Conservation (phyloP, 805 yeast genomes). For the Torulaspora microellipsoides region DNA sequence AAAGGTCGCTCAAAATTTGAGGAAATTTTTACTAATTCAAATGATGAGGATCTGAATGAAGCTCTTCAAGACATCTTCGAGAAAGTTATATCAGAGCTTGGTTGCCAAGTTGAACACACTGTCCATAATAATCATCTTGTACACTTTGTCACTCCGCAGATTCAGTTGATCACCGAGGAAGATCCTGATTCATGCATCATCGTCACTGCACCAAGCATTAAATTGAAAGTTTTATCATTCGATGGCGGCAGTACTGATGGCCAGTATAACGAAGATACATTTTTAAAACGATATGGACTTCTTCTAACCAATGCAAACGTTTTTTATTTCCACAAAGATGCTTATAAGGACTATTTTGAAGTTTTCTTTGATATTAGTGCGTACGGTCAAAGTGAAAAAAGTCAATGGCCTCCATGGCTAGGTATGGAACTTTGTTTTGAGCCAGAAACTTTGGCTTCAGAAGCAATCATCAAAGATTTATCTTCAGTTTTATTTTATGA, state of each 20-base stretch:
- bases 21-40: conserved; percentile 3
- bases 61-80: conserved; percentile 39
- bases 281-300: conserved; percentile 68
- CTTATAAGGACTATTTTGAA: conserved; percentile 39
- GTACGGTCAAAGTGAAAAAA: conserved; percentile 52
- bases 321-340: conserved; percentile 56
- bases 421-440: conserved; percentile 67
- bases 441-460: conserved; percentile 42
- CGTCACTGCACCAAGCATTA: conserved; percentile 69
- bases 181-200: conserved; percentile 56
- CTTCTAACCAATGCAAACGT: conserved; percentile 66
- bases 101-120: conserved; percentile 35
- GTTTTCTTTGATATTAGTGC: conserved; percentile 43
- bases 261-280: conserved; percentile 41
- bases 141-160: conserved; percentile 73
- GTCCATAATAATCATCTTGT: conserved; percentile 56
- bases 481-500: conserved; percentile 60
- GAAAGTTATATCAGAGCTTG: conserved; percentile 43
- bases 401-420: conserved; percentile 87
- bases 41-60: conserved; percentile 10
- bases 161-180: conserved; percentile 57
- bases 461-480: conserved; percentile 58
- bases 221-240: conserved; percentile 63
- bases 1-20: conserved; percentile 3
- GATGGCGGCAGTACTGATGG: conserved; percentile 43